Evolutionary conservation across 2,329 filamentous ascomycete species (phyloP).

Genomic region (Colletotrichum lindemuthianum): DNA sequence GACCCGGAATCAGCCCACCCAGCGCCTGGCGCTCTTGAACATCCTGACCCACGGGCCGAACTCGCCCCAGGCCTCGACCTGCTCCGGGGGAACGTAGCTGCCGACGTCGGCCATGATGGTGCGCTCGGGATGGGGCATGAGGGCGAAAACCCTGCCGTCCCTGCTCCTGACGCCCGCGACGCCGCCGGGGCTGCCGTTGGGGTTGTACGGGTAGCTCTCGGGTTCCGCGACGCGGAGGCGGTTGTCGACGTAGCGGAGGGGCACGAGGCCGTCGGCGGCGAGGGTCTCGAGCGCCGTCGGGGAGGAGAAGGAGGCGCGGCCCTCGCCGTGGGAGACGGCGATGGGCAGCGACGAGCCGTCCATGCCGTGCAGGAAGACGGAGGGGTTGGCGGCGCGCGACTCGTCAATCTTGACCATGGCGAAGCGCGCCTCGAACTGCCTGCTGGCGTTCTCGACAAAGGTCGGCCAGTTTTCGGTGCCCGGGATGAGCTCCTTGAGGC

Average conservation of each 20-base stretch:
- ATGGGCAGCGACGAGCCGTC: conserved; percentile 83
- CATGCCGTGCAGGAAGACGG: conserved; percentile 95
- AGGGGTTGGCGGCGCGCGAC: conserved; percentile 56
- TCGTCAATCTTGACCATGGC: conserved; percentile 82
- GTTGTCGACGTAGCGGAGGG: conserved; percentile 89
- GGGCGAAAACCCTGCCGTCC: conserved; percentile 83
- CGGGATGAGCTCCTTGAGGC: conserved; percentile 82
- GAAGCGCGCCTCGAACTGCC: conserved; percentile 90
- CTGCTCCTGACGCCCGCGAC: conserved; percentile 82
- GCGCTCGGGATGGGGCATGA: conserved; percentile 96
- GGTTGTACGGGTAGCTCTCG: conserved; percentile 88
- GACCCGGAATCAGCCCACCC: conserved; percentile 70
- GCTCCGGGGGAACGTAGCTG: conserved; percentile 73
- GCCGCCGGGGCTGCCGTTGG: conserved; percentile 83
- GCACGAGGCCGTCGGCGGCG: conserved; percentile 74
- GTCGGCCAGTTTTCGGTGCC: conserved; percentile 86
- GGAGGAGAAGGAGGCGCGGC: conserved; percentile 77
- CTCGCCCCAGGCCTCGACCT: conserved; percentile 76
- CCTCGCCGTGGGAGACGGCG: conserved; percentile 90
- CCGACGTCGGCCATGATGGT: conserved; percentile 82
- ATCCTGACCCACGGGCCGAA: conserved; percentile 87
- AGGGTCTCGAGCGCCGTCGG: conserved; percentile 63
- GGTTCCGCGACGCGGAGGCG: conserved; percentile 70
- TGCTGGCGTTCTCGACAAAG: conserved; percentile 84
- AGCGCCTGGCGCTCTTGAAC: conserved; percentile 87